Percentiles rank a stretch among this genome's conserved stretches.
These are phyloP conservation scores for Candida dubliniensis DNA, from an alignment of 1,139 yeast genomes.

Conservation along the genomic window DNA sequence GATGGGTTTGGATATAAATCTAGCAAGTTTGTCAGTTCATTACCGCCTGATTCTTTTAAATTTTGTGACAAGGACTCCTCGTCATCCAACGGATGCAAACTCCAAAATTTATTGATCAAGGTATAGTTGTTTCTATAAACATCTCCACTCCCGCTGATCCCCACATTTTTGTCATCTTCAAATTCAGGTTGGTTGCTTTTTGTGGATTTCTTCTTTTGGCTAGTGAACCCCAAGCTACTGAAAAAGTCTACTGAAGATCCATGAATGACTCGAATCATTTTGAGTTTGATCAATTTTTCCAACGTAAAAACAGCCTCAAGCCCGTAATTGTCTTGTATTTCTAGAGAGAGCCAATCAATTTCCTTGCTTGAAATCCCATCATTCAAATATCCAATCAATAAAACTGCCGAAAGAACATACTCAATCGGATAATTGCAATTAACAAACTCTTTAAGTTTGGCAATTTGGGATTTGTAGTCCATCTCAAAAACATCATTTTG, in stretches of 20 bases:
- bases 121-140: constrained; percentile 36
- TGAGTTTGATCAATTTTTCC: constrained; percentile 26
- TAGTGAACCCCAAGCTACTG: constrained; percentile 24
- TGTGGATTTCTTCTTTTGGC: constrained; percentile 9
- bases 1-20: constrained; percentile 45
- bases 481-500: constrained; percentile 72
- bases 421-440: constrained; percentile 33
- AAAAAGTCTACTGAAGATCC: constrained; percentile 27
- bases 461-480: constrained; percentile 55
- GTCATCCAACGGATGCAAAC: constrained; percentile 39
- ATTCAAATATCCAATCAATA: constrained; percentile 57
- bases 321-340: constrained; percentile 61
- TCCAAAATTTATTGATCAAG: constrained; percentile 46
- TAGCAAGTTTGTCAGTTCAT: constrained; percentile 16
- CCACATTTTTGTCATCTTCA: constrained; percentile 22
- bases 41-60: constrained; percentile 2
- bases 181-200: not conserved
- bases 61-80: constrained; percentile 16
- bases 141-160: constrained; percentile 35
- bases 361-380: constrained; percentile 68
- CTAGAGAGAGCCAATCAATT: constrained; percentile 47
- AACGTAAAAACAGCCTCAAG: constrained; percentile 39
- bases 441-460: constrained; percentile 49
- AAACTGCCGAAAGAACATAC: constrained; percentile 48
- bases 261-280: constrained; percentile 27